phyloP scores from a whole-genome alignment of 2,329 filamentous ascomycete species.

The Fusarium anthophilum region DNA sequence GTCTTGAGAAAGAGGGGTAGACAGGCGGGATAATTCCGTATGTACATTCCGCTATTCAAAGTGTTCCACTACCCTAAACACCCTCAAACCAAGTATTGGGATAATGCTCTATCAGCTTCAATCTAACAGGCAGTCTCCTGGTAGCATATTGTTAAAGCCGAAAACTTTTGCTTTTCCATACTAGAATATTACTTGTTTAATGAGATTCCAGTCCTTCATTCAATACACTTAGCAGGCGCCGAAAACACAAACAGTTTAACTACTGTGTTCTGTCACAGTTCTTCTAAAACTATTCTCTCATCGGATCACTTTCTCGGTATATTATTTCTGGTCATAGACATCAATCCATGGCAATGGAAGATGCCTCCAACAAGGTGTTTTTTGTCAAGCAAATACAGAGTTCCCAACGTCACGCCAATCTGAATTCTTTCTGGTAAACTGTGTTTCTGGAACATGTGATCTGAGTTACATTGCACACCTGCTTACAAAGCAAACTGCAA shows the following conservation, averaged over 20 bases:
- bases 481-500: neutral
- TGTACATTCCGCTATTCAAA: neutral
- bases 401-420: neutral
- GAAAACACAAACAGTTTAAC: too few relatives aligned
- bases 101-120: neutral
- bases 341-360: too few relatives aligned
- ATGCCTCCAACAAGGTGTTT: too few relatives aligned
- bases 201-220: neutral
- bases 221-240: too few relatives aligned
- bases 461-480: neutral
- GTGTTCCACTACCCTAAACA: neutral
- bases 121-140: neutral
- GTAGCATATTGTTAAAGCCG: rapidly evolving
- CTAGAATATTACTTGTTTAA: neutral
- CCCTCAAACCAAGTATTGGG: too few relatives aligned
- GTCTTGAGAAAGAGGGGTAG: too few relatives aligned
- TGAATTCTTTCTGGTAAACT: neutral
- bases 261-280: too few relatives aligned
- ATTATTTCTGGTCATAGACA: too few relatives aligned
- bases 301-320: too few relatives aligned
- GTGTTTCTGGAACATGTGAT: neutral
- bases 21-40: neutral
- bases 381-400: neutral
- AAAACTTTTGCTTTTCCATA: neutral
- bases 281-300: too few relatives aligned